Evolutionary conservation across 108 stramenopile genomes (phyloP), one percentile per base, ranked within the genome.

Genomic region (Fragilaria radians): DNA sequence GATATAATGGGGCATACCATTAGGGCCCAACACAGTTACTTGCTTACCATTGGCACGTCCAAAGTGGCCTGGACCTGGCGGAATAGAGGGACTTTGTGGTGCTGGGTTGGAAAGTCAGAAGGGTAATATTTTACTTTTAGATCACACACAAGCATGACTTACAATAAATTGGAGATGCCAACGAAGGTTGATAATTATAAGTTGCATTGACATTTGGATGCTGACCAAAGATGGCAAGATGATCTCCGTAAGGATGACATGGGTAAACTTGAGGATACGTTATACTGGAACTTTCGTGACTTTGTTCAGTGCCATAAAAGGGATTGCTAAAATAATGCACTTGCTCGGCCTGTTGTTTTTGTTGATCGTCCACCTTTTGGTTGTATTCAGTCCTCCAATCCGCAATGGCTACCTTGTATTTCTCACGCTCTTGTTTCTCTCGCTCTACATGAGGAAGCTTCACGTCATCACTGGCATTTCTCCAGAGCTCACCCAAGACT

Each of bases 341-440:
- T 42, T 42, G 36, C 14, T 42, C 36, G 7, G 36, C 36, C 14
- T 42, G 36, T 11, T 11, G 14, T 14, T 42, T 42, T 7, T 14
- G 36, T 42, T 42, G 36, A 11, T 42, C 36, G 11, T 42, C 36
- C 7, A 42, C 36, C 36, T 42, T 42, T 14, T 42, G 36, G 7
- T 42, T 14, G 36, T 42, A 42, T 4, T 73, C 60, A 2, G 63
- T 57, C 26, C 54, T 66, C 75, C 76, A 82, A 18, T 65, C 32
- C 5, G 71, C 61, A 2, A 79, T 76, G 18, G 69, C 72, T 1
- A 62, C 52, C 34, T 78, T 82, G 65, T 82, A 82, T 64, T 76
- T 76, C 36, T 71, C 77, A 11, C 81, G 77, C 53, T 70, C 72
- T 23, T 26, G 51, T 48, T 71, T 73, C 68, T 82, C 81, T 46